Percentiles rank a stretch among this genome's conserved stretches.
Evolutionary conservation across 495 filamentous ascomycete genomes (phyloP).

Genomic region (Aspergillus cristatus): DNA sequence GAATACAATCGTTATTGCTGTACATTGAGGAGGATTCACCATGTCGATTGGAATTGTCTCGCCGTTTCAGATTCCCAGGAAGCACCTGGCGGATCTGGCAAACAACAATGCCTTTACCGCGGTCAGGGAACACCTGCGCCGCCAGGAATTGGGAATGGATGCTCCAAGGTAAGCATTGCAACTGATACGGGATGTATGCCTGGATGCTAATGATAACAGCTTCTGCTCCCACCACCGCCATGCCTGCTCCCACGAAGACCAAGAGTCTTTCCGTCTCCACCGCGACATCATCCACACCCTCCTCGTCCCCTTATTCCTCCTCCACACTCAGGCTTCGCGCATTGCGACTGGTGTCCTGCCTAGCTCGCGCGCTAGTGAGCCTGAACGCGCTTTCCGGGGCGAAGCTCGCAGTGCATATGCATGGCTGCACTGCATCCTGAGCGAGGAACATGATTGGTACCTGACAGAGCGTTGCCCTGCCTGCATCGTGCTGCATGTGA

Average conservation of each 20-base stretch:
- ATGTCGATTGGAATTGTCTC: slow-evolving; percentile 13
- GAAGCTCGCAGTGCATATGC: slow-evolving; percentile 50
- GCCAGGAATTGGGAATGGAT: slow-evolving; percentile 32
- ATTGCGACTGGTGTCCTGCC: slow-evolving; percentile 40
- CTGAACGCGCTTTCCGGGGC: slow-evolving; percentile 50
- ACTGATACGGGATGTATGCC: no score
- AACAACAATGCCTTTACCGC: slow-evolving; percentile 35
- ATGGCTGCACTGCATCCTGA: slow-evolving; percentile 52
- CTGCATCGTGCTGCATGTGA: slow-evolving; percentile 44
- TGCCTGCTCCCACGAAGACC: slow-evolving; percentile 28
- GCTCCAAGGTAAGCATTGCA: slow-evolving; percentile 27
- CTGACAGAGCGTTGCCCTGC: slow-evolving; percentile 47
- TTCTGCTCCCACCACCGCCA: slow-evolving; percentile 42
- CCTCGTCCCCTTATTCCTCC: slow-evolving; percentile 47
- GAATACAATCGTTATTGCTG: no score
- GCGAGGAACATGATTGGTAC: slow-evolving; percentile 51
- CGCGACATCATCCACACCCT: slow-evolving; percentile 54
- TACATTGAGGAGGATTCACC: no score
- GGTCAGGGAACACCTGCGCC: slow-evolving; percentile 34
- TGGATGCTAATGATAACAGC: slow-evolving; percentile 12
- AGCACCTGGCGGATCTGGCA: slow-evolving; percentile 28
- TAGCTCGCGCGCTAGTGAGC: slow-evolving; percentile 37
- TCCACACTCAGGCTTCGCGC: slow-evolving; percentile 43
- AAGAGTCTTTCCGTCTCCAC: slow-evolving; percentile 46
- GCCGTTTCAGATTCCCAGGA: slow-evolving; percentile 38